A percentile compares a stretch with the other conserved stretches of the same genome.
These are phyloP conservation scores for Fusarium agapanthi DNA, from an alignment of 2,329 filamentous ascomycete species.

Conservation along the genomic window DNA sequence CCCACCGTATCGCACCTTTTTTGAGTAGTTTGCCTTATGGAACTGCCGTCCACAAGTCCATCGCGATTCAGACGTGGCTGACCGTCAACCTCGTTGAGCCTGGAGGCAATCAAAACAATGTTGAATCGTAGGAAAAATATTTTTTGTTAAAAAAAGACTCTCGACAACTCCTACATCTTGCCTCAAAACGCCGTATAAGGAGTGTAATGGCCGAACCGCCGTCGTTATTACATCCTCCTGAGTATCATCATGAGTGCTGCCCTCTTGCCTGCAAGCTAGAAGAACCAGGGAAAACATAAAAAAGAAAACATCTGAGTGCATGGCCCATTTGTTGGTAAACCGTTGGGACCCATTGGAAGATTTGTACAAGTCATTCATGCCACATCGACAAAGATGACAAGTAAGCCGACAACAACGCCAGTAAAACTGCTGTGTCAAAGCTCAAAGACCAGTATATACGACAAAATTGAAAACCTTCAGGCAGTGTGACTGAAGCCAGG, in stretches of 20 bases:
- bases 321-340: constrained; percentile 4
- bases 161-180: constrained; percentile 44
- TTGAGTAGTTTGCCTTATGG: constrained; percentile 1
- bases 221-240: constrained; percentile 52
- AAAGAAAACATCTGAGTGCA: constrained; percentile 7
- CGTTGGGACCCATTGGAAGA: constrained; percentile 7
- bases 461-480: constrained; percentile 5
- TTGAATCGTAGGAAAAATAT: constrained; percentile 20
- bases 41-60: neutral
- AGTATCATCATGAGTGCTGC: constrained; percentile 42
- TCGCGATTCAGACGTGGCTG: neutral
- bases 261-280: constrained; percentile 34
- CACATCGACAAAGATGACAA: constrained; percentile 14
- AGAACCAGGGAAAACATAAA: constrained; percentile 23
- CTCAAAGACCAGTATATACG: constrained; percentile 23
- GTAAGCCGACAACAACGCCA: constrained; percentile 21
- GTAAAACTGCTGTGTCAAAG: constrained; percentile 10
- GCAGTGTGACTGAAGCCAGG: neutral
- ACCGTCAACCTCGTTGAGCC: neutral
- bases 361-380: constrained; percentile 21
- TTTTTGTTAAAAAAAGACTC: constrained; percentile 20
- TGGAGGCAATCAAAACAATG: constrained; percentile 4
- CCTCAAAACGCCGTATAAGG: constrained; percentile 49
- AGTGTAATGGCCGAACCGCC: constrained; percentile 50
- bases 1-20: constrained; percentile 8